Percentiles rank a stretch among this genome's conserved stretches.
phyloP scores from a whole-genome alignment of 805 yeast species.

The Candida sanyiensis region DNA sequence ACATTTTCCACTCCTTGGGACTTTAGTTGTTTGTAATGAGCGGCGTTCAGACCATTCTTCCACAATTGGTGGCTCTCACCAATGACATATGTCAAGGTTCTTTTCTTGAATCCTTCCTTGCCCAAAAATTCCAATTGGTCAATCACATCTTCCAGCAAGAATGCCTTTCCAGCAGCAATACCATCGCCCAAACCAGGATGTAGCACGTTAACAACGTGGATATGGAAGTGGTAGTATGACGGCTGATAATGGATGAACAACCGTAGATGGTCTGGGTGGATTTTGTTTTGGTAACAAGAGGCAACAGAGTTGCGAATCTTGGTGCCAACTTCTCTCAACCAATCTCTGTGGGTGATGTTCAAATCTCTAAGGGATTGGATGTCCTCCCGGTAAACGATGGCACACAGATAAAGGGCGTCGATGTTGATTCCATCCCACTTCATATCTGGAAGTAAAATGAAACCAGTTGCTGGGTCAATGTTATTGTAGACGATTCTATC shows the following conservation, averaged over 20 bases:
- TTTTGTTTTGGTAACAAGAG: constrained; percentile 34
- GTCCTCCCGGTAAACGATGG: constrained; percentile 65
- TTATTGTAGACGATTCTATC: constrained; percentile 73
- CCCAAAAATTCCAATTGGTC: constrained; percentile 56
- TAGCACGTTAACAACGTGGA: constrained; percentile 74
- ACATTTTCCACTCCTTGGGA: constrained; percentile 57
- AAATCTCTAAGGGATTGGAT: constrained; percentile 75
- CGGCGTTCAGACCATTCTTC: constrained; percentile 33
- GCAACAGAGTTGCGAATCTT: constrained; percentile 46
- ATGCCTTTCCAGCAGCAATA: constrained; percentile 72
- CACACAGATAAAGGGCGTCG: constrained; percentile 70
- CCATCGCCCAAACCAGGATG: constrained; percentile 68
- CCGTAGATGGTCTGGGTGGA: constrained; percentile 55
- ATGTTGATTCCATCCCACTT: constrained; percentile 83
- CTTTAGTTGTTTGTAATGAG: constrained; percentile 40
- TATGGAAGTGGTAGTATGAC: constrained; percentile 90
- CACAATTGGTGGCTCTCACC: constrained; percentile 80
- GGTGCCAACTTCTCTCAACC: constrained; percentile 43
- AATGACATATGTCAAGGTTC: constrained; percentile 57
- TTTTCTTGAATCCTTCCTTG: constrained; percentile 49
- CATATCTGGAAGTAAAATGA: constrained; percentile 87
- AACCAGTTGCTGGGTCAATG: constrained; percentile 40
- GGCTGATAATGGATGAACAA: constrained; percentile 92
- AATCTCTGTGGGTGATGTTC: constrained; percentile 48
- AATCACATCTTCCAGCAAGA: constrained; percentile 74